These are phyloP conservation scores for Euclidium syriacum DNA, from an alignment of 345 rosid genomes.

Conservation along the genomic window DNA sequence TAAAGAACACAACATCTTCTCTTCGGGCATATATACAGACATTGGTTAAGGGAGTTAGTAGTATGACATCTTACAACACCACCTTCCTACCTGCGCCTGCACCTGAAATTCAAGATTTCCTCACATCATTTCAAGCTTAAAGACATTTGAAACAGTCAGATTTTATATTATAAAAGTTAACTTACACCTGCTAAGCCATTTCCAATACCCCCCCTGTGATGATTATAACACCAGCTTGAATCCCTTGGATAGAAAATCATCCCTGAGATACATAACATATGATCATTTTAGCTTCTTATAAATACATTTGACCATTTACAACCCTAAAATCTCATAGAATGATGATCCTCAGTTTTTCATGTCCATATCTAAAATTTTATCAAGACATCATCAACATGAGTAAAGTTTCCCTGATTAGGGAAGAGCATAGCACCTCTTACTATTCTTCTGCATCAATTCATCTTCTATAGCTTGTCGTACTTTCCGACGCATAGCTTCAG, in stretches of 20 bases:
- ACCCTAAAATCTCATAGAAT: background rate
- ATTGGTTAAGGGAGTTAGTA: background rate
- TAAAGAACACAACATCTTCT: too few species aligned
- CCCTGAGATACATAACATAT: slow-evolving; percentile 35
- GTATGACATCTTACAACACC: background rate
- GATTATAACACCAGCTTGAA: slow-evolving; percentile 52
- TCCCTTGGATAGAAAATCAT: slow-evolving; percentile 55
- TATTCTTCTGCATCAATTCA: slow-evolving; percentile 1
- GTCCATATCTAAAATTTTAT: background rate
- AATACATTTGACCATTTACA: background rate
- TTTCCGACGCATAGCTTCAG: slow-evolving; percentile 7
- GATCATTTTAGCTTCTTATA: background rate
- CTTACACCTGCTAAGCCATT: slow-evolving; percentile 3
- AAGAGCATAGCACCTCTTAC: slow-evolving; percentile 37
- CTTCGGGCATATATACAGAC: too few species aligned
- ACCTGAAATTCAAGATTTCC: background rate
- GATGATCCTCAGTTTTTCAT: background rate
- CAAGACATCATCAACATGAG: background rate
- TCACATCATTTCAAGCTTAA: background rate
- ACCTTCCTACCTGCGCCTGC: background rate
- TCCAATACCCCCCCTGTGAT: background rate
- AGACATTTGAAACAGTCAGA: background rate
- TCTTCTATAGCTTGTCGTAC: slow-evolving; percentile 18
- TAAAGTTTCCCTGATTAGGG: background rate
- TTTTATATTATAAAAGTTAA: background rate